Conservation (phyloP, 2,329 filamentous ascomycete genomes). For the Trichoderma asperellum region DNA sequence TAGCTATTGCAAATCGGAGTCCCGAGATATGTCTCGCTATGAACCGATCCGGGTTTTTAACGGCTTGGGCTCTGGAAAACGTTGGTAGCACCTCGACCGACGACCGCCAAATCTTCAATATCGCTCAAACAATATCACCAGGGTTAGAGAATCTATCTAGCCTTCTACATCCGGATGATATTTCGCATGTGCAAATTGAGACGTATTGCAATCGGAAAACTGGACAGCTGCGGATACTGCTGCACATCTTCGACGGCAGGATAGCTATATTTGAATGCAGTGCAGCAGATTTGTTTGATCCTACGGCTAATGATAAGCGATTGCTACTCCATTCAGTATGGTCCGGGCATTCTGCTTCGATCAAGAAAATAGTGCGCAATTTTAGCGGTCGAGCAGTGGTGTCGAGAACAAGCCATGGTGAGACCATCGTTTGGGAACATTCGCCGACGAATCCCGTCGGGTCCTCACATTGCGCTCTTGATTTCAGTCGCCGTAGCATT, state of each 20-base stretch:
- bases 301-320: constrained; percentile 62
- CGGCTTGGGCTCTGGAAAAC: constrained; percentile 90
- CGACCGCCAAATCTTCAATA: constrained; percentile 76
- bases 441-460: constrained; percentile 40
- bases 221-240: constrained; percentile 71
- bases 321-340: constrained; percentile 68
- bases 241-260: constrained; percentile 84
- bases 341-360: constrained; percentile 80
- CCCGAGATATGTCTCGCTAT: constrained; percentile 87
- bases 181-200: constrained; percentile 67
- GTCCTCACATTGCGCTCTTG: constrained; percentile 34
- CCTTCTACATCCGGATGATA: constrained; percentile 35
- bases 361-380: constrained; percentile 86
- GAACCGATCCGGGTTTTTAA: constrained; percentile 84
- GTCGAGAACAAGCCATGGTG: constrained; percentile 76
- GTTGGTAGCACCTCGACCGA: constrained; percentile 71
- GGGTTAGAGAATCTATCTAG: constrained; percentile 53
- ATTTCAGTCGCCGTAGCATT: constrained; percentile 67
- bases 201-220: constrained; percentile 70
- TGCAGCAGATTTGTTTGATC: constrained; percentile 80
- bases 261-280: constrained; percentile 81
- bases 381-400: constrained; percentile 79
- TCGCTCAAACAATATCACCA: constrained; percentile 72
- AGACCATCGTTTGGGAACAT: constrained; percentile 84
- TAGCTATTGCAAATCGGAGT: constrained; percentile 80